phyloP scores from a whole-genome alignment of 116 monocot genomes.

The Posidonia oceanica region DNA sequence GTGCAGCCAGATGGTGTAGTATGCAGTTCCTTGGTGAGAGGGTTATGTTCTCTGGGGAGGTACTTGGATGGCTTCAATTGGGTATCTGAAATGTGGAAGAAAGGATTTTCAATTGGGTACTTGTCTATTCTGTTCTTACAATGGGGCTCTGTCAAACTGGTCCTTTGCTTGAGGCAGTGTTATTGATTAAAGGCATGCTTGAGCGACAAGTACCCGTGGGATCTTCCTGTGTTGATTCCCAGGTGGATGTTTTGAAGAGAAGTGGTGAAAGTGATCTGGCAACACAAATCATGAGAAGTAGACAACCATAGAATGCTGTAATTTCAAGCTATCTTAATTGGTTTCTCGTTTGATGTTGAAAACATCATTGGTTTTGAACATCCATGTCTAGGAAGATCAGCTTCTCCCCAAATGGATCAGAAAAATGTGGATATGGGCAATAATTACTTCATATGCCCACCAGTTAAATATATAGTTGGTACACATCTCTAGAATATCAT shows the following conservation, averaged over 20 bases:
- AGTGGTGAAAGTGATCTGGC: conserved; percentile 32
- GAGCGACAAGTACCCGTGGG: conserved; percentile 22
- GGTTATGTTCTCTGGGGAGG: conserved; percentile 23
- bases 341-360: too few relatives aligned
- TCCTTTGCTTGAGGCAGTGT: conserved; percentile 17
- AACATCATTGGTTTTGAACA: too few relatives aligned
- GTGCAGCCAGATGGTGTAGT: conserved; percentile 26
- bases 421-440: too few relatives aligned
- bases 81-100: conserved; percentile 32
- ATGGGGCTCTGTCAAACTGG: conserved; percentile 33
- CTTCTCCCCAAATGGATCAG: too few relatives aligned
- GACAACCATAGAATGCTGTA: not conserved
- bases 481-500: too few relatives aligned
- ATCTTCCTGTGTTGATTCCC: conserved; percentile 13
- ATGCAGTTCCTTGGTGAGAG: conserved; percentile 34
- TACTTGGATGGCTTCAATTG: conserved; percentile 32
- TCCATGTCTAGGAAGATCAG: too few relatives aligned
- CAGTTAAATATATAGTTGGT: too few relatives aligned
- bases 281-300: conserved; percentile 10
- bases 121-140: conserved; percentile 23
- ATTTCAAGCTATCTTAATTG: too few relatives aligned
- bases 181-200: conserved; percentile 18
- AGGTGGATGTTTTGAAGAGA: conserved; percentile 20
- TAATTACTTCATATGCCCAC: too few relatives aligned
- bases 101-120: conserved; percentile 22